phyloP scores from a whole-genome alignment of 495 filamentous ascomycete species.

The Pyrenopolyporus hunteri region DNA sequence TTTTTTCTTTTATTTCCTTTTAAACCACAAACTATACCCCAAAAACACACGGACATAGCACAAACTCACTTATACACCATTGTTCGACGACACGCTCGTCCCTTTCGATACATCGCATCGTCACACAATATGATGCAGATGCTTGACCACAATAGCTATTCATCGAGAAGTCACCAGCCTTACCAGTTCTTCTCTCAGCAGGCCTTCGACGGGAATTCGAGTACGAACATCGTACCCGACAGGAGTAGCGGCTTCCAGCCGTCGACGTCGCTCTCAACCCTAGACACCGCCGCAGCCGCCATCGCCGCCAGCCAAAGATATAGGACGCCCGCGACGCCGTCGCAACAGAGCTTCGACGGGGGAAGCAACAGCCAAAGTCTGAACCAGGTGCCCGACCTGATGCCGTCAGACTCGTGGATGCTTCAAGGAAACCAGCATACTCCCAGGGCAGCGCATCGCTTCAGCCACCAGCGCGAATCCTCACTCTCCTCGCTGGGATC shows the following conservation, averaged over 20 bases:
- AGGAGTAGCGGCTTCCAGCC: slow-evolving; percentile 15
- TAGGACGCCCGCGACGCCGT: slow-evolving; percentile 37
- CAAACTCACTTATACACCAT: slow-evolving; percentile 15
- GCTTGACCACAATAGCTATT: slow-evolving; percentile 32
- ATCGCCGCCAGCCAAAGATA: slow-evolving; percentile 39
- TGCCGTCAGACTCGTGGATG: slow-evolving; percentile 55
- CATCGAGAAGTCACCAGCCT: slow-evolving; percentile 24
- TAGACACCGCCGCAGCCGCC: slow-evolving; percentile 47
- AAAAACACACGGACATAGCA: not conserved
- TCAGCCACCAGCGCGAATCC: slow-evolving; percentile 60
- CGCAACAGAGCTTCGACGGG: slow-evolving; percentile 29
- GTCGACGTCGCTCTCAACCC: slow-evolving; percentile 43
- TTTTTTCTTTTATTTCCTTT: slow-evolving; percentile 15
- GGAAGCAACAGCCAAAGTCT: slow-evolving; percentile 38
- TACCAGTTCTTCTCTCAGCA: slow-evolving; percentile 27
- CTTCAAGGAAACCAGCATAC: slow-evolving; percentile 47
- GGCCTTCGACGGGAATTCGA: slow-evolving; percentile 18
- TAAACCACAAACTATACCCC: not conserved
- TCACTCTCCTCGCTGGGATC: slow-evolving; percentile 63
- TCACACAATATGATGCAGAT: slow-evolving; percentile 38
- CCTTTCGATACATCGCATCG: slow-evolving; percentile 22
- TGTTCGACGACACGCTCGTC: slow-evolving; percentile 3
- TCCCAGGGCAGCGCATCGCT: slow-evolving; percentile 46
- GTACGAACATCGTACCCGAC: slow-evolving; percentile 13
- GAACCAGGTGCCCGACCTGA: slow-evolving; percentile 41